These are phyloP conservation scores for Alternaria infectoria DNA, from an alignment of 2,329 filamentous ascomycete species.

Conservation along the genomic window DNA sequence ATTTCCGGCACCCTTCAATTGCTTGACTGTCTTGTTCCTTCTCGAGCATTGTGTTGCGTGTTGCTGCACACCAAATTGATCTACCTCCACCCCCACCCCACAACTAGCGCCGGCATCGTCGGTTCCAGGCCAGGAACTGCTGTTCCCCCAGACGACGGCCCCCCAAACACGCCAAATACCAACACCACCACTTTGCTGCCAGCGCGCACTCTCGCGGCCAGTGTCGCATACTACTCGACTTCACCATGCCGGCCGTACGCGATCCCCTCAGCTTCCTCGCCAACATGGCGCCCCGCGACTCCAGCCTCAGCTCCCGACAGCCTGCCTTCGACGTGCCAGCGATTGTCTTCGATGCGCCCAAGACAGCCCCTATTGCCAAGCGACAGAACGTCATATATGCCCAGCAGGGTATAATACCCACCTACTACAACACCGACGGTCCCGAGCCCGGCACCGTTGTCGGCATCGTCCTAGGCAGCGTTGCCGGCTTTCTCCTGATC, in stretches of 20 bases:
- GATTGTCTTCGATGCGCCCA: constrained; percentile 20
- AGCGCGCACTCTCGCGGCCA: constrained; percentile 16
- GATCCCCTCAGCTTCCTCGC: constrained; percentile 24
- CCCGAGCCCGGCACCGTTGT: constrained; percentile 64
- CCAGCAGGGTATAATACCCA: constrained; percentile 60
- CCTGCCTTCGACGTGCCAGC: constrained; percentile 21
- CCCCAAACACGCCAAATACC: constrained; percentile 9
- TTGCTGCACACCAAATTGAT: constrained; percentile 13
- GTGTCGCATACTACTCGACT: constrained; percentile 11
- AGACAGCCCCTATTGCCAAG: constrained; percentile 19
- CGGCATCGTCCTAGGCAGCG: constrained; percentile 64
- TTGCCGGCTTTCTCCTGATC: constrained; percentile 60
- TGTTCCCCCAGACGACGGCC: constrained; percentile 23
- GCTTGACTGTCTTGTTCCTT: background rate
- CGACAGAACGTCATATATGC: constrained; percentile 25
- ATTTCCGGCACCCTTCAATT: constrained; percentile 5
- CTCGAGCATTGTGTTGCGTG: constrained; percentile 3
- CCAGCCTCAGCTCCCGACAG: constrained; percentile 24
- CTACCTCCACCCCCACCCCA: constrained; percentile 20
- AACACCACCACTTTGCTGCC: constrained; percentile 8
- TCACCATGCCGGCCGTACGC: constrained; percentile 39
- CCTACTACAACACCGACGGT: constrained; percentile 63
- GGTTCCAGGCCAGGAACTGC: constrained; percentile 23
- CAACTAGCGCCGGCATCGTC: constrained; percentile 31
- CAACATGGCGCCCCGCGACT: constrained; percentile 30